phyloP scores from a whole-genome alignment of 768 basidiomycete species.

The Vararia minispora region DNA sequence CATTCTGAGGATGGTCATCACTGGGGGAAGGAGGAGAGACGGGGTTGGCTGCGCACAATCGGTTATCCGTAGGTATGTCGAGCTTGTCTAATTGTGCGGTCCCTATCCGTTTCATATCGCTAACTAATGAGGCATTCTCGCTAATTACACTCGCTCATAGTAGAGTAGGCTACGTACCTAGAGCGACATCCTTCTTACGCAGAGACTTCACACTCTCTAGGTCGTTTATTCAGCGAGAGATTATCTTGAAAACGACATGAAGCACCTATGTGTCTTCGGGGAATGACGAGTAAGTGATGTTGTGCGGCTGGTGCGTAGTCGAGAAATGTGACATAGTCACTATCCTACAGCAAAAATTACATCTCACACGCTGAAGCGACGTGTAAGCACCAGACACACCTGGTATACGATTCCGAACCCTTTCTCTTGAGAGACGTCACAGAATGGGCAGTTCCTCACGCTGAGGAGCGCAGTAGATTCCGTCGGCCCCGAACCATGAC shows the following conservation, averaged over 20 bases:
- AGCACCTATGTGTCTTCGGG: slow-evolving; percentile 26
- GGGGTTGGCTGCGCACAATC: slow-evolving; percentile 28
- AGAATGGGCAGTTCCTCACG: slow-evolving; percentile 21
- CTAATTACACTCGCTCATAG: slow-evolving; percentile 16
- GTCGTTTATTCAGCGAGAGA: slow-evolving; percentile 1
- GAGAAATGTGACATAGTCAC: slow-evolving; percentile 21
- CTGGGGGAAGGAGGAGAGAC: not conserved
- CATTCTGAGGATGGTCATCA: slow-evolving; percentile 31
- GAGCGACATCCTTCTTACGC: slow-evolving; percentile 28
- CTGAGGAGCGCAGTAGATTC: not conserved
- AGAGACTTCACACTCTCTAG: slow-evolving; percentile 48
- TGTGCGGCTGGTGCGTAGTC: slow-evolving; percentile 25
- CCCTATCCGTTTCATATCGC: slow-evolving; percentile 40
- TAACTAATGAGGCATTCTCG: slow-evolving; percentile 22
- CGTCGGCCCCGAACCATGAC: not conserved
- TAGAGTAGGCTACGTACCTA: slow-evolving; percentile 30
- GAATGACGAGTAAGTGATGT: slow-evolving; percentile 27
- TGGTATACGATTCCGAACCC: slow-evolving; percentile 26
- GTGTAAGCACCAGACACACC: slow-evolving; percentile 13
- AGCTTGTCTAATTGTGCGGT: slow-evolving; percentile 37
- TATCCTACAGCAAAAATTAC: slow-evolving; percentile 17
- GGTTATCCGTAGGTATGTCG: slow-evolving; percentile 28
- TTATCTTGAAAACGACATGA: slow-evolving; percentile 1
- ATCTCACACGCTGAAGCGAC: not conserved
- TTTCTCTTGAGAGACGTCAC: slow-evolving; percentile 18